These are phyloP conservation scores for Fusarium sp. DNA, from an alignment of 2,329 filamentous ascomycete genomes.

Conservation along the genomic window DNA sequence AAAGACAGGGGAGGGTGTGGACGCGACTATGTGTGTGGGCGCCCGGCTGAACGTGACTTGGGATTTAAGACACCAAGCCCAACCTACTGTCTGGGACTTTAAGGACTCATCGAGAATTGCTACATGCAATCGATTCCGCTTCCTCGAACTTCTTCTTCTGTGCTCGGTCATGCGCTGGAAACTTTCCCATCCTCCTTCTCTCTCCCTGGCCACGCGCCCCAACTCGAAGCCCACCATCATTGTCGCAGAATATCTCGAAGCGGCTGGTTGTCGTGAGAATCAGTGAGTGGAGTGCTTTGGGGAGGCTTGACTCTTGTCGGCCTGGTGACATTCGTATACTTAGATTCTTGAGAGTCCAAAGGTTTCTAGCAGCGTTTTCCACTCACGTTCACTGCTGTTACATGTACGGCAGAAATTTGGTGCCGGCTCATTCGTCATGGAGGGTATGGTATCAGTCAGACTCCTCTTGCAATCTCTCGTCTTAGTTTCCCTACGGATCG, in stretches of 20 bases:
- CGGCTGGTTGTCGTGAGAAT: conserved; percentile 10
- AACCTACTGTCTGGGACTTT: conserved; percentile 38
- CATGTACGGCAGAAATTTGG: neutral
- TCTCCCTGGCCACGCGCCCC: conserved; percentile 38
- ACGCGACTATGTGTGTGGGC: conserved; percentile 36
- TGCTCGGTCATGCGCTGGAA: conserved; percentile 35
- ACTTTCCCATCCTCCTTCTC: conserved; percentile 29
- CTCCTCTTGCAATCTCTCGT: conserved; percentile 9
- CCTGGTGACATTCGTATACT: conserved; percentile 10
- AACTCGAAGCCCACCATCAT: conserved; percentile 30
- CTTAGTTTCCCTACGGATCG: conserved; percentile 35
- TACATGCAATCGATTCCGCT: conserved; percentile 42
- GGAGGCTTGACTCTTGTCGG: conserved; percentile 12
- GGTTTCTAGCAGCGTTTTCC: conserved; percentile 6
- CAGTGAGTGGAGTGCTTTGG: conserved; percentile 7
- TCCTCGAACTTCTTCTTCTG: conserved; percentile 21
- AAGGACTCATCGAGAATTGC: conserved; percentile 41
- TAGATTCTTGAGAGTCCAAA: neutral
- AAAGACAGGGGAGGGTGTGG: conserved; percentile 34
- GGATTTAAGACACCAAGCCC: conserved; percentile 49
- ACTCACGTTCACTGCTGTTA: neutral
- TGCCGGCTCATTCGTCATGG: conserved; percentile 4
- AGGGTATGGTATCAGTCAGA: conserved; percentile 28
- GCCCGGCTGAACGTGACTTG: conserved; percentile 50
- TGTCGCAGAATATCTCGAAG: conserved; percentile 17